These are phyloP conservation scores for Pythium aristosporum DNA, from an alignment of 352 stramenopile genomes.

Conservation along the genomic window DNA sequence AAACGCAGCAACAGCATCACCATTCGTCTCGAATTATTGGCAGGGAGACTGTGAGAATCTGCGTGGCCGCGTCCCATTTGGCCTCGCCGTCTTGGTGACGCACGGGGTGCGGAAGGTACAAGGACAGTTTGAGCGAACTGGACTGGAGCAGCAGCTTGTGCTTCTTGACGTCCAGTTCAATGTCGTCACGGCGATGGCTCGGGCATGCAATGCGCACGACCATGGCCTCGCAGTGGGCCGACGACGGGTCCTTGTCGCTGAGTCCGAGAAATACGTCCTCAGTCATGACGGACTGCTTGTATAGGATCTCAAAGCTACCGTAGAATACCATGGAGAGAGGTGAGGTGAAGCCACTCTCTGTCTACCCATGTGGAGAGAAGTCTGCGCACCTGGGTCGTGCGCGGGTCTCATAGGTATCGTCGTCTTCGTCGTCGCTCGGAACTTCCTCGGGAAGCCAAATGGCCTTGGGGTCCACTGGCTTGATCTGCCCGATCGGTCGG, in stretches of 20 bases:
- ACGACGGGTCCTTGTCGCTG: slow-evolving; percentile 83
- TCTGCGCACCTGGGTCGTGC: slow-evolving; percentile 45
- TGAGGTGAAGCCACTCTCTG: background rate
- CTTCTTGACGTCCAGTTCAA: slow-evolving; percentile 79
- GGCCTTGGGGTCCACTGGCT: slow-evolving; percentile 50
- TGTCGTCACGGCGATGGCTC: slow-evolving; percentile 57
- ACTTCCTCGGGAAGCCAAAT: slow-evolving; percentile 78
- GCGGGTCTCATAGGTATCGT: slow-evolving; percentile 58
- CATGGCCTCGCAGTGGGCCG: slow-evolving; percentile 76
- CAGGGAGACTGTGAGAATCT: slow-evolving; percentile 57
- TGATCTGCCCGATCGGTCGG: slow-evolving; percentile 73
- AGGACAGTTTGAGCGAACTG: slow-evolving; percentile 57
- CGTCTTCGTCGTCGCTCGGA: slow-evolving; percentile 73
- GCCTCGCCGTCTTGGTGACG: slow-evolving; percentile 64
- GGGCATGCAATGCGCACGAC: slow-evolving; percentile 75
- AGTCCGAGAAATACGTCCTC: slow-evolving; percentile 84
- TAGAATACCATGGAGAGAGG: background rate
- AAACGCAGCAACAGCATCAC: slow-evolving; percentile 23
- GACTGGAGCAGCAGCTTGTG: slow-evolving; percentile 77
- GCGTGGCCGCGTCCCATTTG: slow-evolving; percentile 60
- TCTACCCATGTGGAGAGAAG: too few species aligned
- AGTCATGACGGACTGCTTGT: slow-evolving; percentile 86
- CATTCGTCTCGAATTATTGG: slow-evolving; percentile 79
- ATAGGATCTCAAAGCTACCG: slow-evolving; percentile 71
- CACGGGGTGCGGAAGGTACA: slow-evolving; percentile 76